Conservation (phyloP, 805 yeast species). For the Cyberlindnera veronae region DNA sequence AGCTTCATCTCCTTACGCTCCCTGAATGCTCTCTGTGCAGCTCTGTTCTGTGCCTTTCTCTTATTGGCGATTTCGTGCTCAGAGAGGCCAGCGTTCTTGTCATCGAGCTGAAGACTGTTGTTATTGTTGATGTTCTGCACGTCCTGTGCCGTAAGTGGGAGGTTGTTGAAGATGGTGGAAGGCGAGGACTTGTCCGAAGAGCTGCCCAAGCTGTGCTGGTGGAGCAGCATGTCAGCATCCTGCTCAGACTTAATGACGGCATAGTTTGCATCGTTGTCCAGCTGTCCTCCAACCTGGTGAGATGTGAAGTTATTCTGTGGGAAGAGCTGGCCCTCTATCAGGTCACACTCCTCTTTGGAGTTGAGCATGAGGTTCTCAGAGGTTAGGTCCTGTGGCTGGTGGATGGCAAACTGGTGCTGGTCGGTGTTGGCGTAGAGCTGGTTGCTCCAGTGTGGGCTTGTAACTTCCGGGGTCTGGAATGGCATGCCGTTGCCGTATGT, state of each 20-base stretch:
- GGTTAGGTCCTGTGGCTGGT: constrained; percentile 10
- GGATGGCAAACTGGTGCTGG: neutral
- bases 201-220: constrained; percentile 2
- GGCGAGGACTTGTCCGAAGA: constrained; percentile 25
- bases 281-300: no score
- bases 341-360: constrained; percentile 22
- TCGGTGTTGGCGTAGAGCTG: neutral
- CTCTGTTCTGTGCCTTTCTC: constrained; percentile 77
- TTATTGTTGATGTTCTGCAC: constrained; percentile 5
- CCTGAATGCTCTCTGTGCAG: constrained; percentile 84
- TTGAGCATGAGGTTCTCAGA: constrained; percentile 12
- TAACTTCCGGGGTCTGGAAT: neutral
- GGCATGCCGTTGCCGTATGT: neutral
- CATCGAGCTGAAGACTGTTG: constrained; percentile 7
- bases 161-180: constrained; percentile 10
- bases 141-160: constrained; percentile 13
- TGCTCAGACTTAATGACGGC: constrained; percentile 9
- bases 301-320: no score
- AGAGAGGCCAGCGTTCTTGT: constrained; percentile 5
- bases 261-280: neutral
- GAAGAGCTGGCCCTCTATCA: constrained; percentile 16
- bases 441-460: constrained; percentile 1
- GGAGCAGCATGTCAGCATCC: constrained; percentile 4
- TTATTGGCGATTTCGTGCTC: constrained; percentile 46
- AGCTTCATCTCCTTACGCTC: constrained; percentile 73